These are phyloP conservation scores for Fusarium marasasianum DNA, from an alignment of 2,329 filamentous ascomycete species.

Conservation along the genomic window DNA sequence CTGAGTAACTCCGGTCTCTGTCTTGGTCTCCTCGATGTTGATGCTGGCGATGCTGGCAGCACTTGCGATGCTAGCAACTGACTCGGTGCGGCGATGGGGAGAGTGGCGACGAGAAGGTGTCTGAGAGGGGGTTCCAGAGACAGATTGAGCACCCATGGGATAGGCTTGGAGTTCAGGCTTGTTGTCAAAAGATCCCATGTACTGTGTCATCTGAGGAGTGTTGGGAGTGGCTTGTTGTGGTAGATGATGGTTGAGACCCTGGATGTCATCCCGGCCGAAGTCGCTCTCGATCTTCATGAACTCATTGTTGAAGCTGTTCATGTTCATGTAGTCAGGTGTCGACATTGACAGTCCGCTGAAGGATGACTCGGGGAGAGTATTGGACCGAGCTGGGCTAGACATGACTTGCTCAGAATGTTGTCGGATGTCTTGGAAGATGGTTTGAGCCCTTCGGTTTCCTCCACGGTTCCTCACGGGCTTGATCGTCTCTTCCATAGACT, in stretches of 20 bases:
- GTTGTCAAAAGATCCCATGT: conserved; percentile 55
- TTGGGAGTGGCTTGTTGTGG: conserved; percentile 65
- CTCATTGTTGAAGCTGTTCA: conserved; percentile 58
- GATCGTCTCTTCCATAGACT: conserved; percentile 73
- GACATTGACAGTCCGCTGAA: conserved; percentile 64
- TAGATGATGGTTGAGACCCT: conserved; percentile 48
- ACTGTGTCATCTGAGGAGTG: conserved; percentile 57
- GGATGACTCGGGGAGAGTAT: conserved; percentile 56
- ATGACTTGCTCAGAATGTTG: conserved; percentile 62
- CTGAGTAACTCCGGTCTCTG: conserved; percentile 83
- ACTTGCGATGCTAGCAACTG: conserved; percentile 65
- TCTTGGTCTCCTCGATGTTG: conserved; percentile 72
- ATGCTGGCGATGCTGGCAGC: conserved; percentile 69
- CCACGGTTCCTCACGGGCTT: conserved; percentile 60
- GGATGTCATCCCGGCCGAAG: conserved; percentile 49
- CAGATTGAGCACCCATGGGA: conserved; percentile 30
- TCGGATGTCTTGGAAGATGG: conserved; percentile 68
- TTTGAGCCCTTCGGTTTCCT: conserved; percentile 56
- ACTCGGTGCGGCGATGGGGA: conserved; percentile 67
- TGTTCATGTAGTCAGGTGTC: conserved; percentile 65
- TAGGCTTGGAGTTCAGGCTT: conserved; percentile 53
- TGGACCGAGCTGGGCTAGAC: conserved; percentile 66
- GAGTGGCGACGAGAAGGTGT: conserved; percentile 38
- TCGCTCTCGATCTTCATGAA: conserved; percentile 52
- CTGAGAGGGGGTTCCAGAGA: conserved; percentile 27